A percentile compares a stretch with the other conserved stretches of the same genome.
Evolutionary conservation across 495 filamentous ascomycete genomes (phyloP).

Genomic region (Aspergillus cavernicola): DNA sequence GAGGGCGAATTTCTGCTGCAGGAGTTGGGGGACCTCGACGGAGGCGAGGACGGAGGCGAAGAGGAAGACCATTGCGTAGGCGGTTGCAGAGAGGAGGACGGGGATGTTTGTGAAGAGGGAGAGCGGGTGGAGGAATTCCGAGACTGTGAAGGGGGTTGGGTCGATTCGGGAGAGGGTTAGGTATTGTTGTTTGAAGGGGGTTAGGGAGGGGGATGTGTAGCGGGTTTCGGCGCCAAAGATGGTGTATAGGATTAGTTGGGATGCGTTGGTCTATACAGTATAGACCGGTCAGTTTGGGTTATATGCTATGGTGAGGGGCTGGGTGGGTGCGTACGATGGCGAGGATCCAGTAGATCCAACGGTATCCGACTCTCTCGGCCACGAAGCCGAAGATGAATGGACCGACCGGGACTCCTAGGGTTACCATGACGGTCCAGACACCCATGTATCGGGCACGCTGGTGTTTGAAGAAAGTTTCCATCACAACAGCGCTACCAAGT

Average conservation of each 20-base stretch:
- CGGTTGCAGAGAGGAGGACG: conserved; percentile 46
- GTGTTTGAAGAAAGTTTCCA: conserved; percentile 42
- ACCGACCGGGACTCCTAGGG: conserved; percentile 38
- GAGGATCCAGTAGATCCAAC: conserved; percentile 43
- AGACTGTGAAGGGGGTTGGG: conserved; percentile 36
- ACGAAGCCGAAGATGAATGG: conserved; percentile 50
- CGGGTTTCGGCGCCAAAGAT: conserved; percentile 54
- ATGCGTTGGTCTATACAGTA: conserved; percentile 53
- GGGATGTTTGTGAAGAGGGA: conserved; percentile 31
- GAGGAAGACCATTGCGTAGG: conserved; percentile 52
- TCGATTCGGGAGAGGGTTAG: conserved; percentile 46
- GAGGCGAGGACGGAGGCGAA: conserved; percentile 46
- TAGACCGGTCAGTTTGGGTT: no score
- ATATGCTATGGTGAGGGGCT: no score
- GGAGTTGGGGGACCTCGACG: conserved; percentile 52
- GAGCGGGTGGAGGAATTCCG: conserved; percentile 49
- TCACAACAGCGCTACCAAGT: conserved; percentile 46
- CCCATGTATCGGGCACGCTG: conserved; percentile 45
- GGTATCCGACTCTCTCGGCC: conserved; percentile 38
- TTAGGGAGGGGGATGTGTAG: conserved; percentile 31
- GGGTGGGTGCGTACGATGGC: conserved; percentile 28
- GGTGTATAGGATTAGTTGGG: conserved; percentile 51
- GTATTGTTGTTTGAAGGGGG: conserved; percentile 33
- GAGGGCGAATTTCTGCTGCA: conserved; percentile 46
- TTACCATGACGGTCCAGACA: conserved; percentile 46